A percentile compares a stretch with the other conserved stretches of the same genome.
These are phyloP conservation scores for Cocos nucifera DNA, from an alignment of 176 grass and related monocot genomes.

Conservation along the genomic window DNA sequence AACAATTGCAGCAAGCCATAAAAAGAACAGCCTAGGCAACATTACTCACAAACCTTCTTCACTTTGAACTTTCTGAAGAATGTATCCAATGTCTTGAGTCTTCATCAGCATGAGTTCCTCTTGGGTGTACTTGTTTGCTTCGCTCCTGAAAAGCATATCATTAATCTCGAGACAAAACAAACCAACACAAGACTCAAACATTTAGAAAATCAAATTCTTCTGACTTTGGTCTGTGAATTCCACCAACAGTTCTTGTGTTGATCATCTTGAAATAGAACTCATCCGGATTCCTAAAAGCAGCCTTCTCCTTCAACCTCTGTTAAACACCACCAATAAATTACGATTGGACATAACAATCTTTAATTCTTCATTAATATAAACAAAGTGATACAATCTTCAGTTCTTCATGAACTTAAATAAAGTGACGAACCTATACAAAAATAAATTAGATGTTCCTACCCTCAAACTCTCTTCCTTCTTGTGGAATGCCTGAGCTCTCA, in stretches of 20 bases:
- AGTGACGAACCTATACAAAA: neutral
- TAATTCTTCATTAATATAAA: too few species aligned
- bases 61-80: conserved; percentile 65
- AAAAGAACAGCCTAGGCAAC: conserved; percentile 4
- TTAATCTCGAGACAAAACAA: conserved; percentile 16
- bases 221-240: conserved; percentile 72
- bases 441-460: conserved; percentile 26
- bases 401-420: neutral
- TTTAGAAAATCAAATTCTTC: conserved; percentile 17
- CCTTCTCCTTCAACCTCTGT: conserved; percentile 81
- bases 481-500: conserved; percentile 52
- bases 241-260: conserved; percentile 46
- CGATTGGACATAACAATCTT: too few species aligned
- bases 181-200: neutral
- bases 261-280: conserved; percentile 98
- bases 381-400: too few species aligned
- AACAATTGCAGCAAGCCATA: neutral
- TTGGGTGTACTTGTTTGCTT: conserved; percentile 73
- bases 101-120: conserved; percentile 82
- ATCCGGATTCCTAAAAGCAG: conserved; percentile 66
- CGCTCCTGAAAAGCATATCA: conserved; percentile 33
- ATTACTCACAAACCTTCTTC: conserved; percentile 55
- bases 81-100: conserved; percentile 87
- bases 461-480: conserved; percentile 54
- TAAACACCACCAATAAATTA: neutral